Evolutionary conservation across 129 eudicot species (phyloP).

Genomic region (Apium graveolens): DNA sequence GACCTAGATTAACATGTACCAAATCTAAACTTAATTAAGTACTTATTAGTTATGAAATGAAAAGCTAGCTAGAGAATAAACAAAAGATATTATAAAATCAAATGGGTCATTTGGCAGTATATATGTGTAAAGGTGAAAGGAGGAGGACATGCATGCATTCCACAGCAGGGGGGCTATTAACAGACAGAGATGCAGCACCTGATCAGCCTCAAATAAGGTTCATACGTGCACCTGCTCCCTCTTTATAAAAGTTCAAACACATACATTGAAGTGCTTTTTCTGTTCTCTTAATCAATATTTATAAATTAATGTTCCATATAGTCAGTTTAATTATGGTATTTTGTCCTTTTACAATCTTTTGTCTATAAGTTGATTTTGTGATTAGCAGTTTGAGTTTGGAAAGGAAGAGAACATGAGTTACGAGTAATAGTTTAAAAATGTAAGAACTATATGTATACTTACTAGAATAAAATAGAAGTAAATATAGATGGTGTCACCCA

Average conservation of each 20-base stretch:
- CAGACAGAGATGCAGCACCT: constrained; percentile 38
- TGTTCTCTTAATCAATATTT: not conserved
- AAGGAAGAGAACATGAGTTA: not conserved
- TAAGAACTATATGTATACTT: no score
- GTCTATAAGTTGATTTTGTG: not conserved
- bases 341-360: not conserved
- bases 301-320: not conserved
- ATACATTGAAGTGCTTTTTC: not conserved
- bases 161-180: constrained; percentile 1
- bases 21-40: not conserved
- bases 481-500: not conserved
- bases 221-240: constrained; percentile 20
- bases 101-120: not conserved
- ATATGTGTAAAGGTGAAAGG: not conserved
- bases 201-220: constrained; percentile 36
- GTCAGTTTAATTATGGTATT: not conserved
- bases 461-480: no score
- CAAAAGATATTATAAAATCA: not conserved
- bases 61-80: not conserved
- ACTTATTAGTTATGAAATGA: not conserved
- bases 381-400: not conserved
- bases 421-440: not conserved
- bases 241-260: no score
- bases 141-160: not conserved
- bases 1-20: not conserved